phyloP scores from a whole-genome alignment of 73 alveolate species.

The Blepharisma japonicum region DNA sequence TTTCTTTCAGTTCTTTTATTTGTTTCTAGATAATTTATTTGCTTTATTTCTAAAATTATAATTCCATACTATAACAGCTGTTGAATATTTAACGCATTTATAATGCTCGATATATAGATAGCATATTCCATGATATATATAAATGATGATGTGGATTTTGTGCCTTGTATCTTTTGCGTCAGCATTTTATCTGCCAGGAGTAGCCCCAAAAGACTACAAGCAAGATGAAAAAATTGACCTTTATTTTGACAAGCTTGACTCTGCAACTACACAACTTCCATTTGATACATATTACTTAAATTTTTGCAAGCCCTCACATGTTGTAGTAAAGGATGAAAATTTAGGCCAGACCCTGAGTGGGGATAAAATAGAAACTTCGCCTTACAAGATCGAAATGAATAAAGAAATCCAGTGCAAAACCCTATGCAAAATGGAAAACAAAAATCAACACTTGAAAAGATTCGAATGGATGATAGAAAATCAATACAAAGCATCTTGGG shows the following conservation, averaged over 20 bases:
- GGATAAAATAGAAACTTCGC: constrained; percentile 6
- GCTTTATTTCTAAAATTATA: too few relatives aligned
- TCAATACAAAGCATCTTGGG: constrained; percentile 24
- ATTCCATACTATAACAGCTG: too few relatives aligned
- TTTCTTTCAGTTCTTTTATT: too few relatives aligned
- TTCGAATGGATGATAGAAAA: constrained; percentile 34
- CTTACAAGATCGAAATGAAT: constrained; percentile 10
- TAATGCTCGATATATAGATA: too few relatives aligned
- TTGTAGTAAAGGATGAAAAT: constrained; percentile 8
- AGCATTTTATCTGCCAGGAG: constrained; percentile 29
- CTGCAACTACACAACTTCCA: constrained; percentile 19
- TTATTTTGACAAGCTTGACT: constrained; percentile 28
- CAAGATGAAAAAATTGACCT: constrained; percentile 10
- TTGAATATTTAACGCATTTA: too few relatives aligned
- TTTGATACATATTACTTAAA: neutral
- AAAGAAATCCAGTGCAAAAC: neutral
- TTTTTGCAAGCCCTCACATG: neutral
- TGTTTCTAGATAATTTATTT: too few relatives aligned
- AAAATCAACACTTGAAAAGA: neutral
- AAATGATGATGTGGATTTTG: too few relatives aligned
- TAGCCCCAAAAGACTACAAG: constrained; percentile 5
- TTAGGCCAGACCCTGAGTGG: constrained; percentile 23
- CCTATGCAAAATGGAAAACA: constrained; percentile 11
- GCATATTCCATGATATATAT: too few relatives aligned
- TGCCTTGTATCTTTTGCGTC: neutral